These are phyloP conservation scores for Lactuca sativa DNA, from an alignment of 129 eudicot genomes.

Conservation along the genomic window DNA sequence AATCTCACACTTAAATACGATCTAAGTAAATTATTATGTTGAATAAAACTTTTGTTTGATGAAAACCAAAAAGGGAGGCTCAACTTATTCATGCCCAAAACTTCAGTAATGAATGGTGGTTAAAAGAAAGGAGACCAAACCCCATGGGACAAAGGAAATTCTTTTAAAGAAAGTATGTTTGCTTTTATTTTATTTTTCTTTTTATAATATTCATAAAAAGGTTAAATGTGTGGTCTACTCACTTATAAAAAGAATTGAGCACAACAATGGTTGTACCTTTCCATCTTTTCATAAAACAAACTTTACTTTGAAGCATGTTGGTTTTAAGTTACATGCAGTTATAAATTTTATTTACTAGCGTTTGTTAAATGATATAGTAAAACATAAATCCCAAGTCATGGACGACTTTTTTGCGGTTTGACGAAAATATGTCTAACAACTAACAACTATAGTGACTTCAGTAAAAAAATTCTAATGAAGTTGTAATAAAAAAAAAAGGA, in stretches of 20 bases:
- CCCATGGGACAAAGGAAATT: slow-evolving; percentile 13
- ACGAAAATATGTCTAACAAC: not conserved
- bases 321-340: not conserved
- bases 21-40: too few species aligned
- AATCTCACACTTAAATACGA: not conserved
- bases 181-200: slow-evolving; percentile 1
- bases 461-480: too few species aligned
- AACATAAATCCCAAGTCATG: not conserved
- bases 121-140: slow-evolving; percentile 19
- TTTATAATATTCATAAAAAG: slow-evolving; percentile 11
- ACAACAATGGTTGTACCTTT: slow-evolving; percentile 25
- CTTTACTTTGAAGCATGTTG: not conserved
- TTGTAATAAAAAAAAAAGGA: too few species aligned
- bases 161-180: slow-evolving; percentile 22
- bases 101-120: slow-evolving; percentile 9
- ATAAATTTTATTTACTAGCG: not conserved
- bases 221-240: slow-evolving; percentile 11
- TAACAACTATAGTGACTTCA: not conserved
- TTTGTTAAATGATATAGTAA: too few species aligned
- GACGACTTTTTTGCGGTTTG: not conserved
- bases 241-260: slow-evolving; percentile 17
- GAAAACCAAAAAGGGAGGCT: slow-evolving; percentile 1
- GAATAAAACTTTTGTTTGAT: not conserved
- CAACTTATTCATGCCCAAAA: slow-evolving; percentile 12
- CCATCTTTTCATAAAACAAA: not conserved